Conservation (phyloP, 1,284 basidiomycete genomes). For the Agroathelia rolfsii region DNA sequence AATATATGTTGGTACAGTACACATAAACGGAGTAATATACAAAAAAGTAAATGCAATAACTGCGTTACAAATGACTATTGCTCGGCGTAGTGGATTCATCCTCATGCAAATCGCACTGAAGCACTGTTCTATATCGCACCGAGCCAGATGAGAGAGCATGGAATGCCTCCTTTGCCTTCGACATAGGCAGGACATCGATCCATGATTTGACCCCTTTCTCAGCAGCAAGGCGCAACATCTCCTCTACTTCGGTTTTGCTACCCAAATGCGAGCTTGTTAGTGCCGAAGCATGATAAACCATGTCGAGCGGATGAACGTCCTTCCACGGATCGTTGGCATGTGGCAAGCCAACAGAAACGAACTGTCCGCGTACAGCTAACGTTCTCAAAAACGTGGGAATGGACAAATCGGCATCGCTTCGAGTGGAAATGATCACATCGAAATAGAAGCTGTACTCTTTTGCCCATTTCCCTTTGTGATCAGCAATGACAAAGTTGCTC, state of each 20-base stretch:
- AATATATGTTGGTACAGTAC: too few relatives aligned
- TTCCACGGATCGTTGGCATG: too few relatives aligned
- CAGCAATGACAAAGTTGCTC: conserved; percentile 37
- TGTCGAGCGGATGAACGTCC: conserved; percentile 27
- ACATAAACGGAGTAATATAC: too few relatives aligned
- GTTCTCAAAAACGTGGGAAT: conserved; percentile 31
- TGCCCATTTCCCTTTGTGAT: conserved; percentile 29
- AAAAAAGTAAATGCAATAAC: too few relatives aligned
- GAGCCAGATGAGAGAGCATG: conserved; percentile 15
- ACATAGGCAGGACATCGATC: conserved; percentile 48
- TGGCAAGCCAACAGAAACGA: conserved; percentile 48
- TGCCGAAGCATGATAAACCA: too few relatives aligned
- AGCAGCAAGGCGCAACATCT: conserved; percentile 50
- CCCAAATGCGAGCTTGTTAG: conserved; percentile 52
- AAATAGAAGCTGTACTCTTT: conserved; percentile 33
- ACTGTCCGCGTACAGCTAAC: conserved; percentile 40
- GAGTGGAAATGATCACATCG: conserved; percentile 54
- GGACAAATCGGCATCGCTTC: conserved; percentile 20
- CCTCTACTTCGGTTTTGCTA: conserved; percentile 48
- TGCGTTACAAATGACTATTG: too few relatives aligned
- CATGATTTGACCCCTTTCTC: conserved; percentile 43
- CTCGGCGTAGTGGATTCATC: too few relatives aligned
- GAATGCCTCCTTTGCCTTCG: conserved; percentile 43
- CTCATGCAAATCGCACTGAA: too few relatives aligned
- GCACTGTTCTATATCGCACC: conserved; percentile 2